Evolutionary conservation across 1,284 basidiomycete genomes (phyloP).

Genomic region (Bothia castanella): DNA sequence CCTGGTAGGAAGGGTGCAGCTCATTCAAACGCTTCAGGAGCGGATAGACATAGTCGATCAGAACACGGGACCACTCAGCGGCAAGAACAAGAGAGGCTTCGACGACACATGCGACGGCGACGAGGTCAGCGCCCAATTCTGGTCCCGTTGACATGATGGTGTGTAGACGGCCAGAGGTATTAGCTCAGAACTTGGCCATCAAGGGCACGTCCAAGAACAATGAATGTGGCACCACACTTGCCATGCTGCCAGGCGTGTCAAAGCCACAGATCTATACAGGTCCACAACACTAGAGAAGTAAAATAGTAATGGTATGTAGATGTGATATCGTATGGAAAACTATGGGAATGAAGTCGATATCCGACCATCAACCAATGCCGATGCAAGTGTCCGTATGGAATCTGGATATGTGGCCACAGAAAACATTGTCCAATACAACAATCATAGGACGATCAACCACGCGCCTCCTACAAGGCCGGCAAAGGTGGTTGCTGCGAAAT

Average conservation of each 20-base stretch:
- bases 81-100: constrained; percentile 59
- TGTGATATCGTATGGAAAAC: constrained; percentile 12
- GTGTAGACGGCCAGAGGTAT: background rate
- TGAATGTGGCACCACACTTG: no score
- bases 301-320: constrained; percentile 18
- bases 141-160: constrained; percentile 21
- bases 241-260: background rate
- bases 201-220: background rate
- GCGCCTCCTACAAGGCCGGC: constrained; percentile 33
- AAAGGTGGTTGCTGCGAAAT: constrained; percentile 27
- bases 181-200: no score
- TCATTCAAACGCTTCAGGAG: constrained; percentile 54
- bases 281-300: constrained; percentile 13
- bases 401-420: background rate
- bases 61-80: constrained; percentile 49
- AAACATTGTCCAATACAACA: constrained; percentile 10
- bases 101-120: constrained; percentile 57
- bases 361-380: background rate
- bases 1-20: constrained; percentile 33
- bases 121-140: constrained; percentile 28
- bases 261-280: constrained; percentile 10
- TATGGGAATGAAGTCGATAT: background rate
- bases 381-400: constrained; percentile 8
- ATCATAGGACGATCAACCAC: constrained; percentile 32
- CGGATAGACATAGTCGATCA: constrained; percentile 48